Evolutionary conservation across 805 yeast genomes (phyloP).

Genomic region (Cephaloascus albidus): DNA sequence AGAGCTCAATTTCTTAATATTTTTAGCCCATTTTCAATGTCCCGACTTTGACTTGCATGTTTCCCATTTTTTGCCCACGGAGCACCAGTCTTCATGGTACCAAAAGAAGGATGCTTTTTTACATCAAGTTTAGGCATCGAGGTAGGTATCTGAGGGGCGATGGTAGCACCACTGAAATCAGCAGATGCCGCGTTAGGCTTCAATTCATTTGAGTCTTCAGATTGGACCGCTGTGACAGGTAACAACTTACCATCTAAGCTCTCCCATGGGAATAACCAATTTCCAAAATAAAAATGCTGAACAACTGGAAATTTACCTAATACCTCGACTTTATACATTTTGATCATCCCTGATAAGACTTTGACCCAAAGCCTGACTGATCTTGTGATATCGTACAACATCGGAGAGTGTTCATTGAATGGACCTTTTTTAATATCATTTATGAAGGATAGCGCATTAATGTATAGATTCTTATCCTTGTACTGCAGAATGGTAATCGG

Average conservation of each 20-base stretch:
- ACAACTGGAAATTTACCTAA: slow-evolving; percentile 84
- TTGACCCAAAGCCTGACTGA: slow-evolving; percentile 67
- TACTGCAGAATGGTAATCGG: slow-evolving; percentile 26
- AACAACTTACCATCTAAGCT: slow-evolving; percentile 16
- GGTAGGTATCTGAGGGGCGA: no score
- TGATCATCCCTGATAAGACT: slow-evolving; percentile 67
- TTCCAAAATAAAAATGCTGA: slow-evolving; percentile 83
- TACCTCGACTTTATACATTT: slow-evolving; percentile 87
- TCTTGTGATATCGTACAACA: slow-evolving; percentile 66
- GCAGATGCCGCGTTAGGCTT: no score
- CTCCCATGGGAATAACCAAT: slow-evolving; percentile 41
- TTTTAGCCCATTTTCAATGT: background rate
- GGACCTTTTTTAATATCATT: slow-evolving; percentile 71
- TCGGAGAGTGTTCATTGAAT: slow-evolving; percentile 85
- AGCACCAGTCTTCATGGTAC: no score
- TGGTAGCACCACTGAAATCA: no score
- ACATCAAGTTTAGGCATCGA: no score
- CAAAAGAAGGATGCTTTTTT: no score
- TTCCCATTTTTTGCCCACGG: background rate
- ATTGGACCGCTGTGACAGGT: slow-evolving; percentile 15
- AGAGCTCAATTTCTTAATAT: background rate
- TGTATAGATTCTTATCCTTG: slow-evolving; percentile 52
- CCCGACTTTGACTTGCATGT: background rate
- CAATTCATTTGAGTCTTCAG: background rate
- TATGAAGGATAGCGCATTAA: slow-evolving; percentile 74